Conservation (phyloP, 2,329 filamentous ascomycete genomes). For the Blastomyces parvus region DNA sequence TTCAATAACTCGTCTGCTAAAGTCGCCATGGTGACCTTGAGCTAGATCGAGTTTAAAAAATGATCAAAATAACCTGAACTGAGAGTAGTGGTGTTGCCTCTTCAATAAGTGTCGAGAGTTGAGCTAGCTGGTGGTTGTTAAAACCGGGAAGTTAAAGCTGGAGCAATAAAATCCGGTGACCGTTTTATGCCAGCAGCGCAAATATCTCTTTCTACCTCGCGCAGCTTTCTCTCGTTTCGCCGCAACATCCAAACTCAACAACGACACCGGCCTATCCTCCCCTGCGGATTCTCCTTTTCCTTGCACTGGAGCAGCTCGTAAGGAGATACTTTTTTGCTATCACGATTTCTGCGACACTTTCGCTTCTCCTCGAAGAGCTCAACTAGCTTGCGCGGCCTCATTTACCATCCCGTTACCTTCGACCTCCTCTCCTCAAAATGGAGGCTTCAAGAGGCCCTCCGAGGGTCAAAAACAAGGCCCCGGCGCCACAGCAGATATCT, state of each 20-base stretch:
- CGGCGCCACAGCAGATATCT: constrained; percentile 82
- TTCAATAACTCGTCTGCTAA: constrained; percentile 86
- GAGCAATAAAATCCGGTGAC: not conserved
- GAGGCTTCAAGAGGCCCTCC: constrained; percentile 85
- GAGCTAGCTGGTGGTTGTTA: not conserved
- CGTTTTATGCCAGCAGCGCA: not conserved
- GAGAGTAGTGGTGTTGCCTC: not conserved
- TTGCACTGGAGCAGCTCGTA: not conserved
- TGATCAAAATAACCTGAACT: not conserved
- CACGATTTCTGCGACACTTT: not conserved
- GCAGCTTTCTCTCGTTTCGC: not conserved
- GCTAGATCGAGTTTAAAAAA: not conserved
- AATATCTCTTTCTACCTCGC: not conserved
- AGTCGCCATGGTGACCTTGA: constrained; percentile 59
- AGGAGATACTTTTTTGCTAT: not conserved
- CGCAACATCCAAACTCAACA: not conserved
- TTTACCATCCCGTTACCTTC: not conserved
- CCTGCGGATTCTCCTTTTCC: not conserved
- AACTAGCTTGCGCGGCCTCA: not conserved
- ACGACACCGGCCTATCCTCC: not conserved
- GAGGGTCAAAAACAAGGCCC: constrained; percentile 96
- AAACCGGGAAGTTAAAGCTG: not conserved
- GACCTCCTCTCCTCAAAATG: constrained; percentile 50
- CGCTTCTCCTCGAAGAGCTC: not conserved
- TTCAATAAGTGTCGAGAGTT: not conserved